Base-by-base conservation (phyloP, 2,329 filamentous ascomycete genomes). In the Microthyrium microscopicum region DNA sequence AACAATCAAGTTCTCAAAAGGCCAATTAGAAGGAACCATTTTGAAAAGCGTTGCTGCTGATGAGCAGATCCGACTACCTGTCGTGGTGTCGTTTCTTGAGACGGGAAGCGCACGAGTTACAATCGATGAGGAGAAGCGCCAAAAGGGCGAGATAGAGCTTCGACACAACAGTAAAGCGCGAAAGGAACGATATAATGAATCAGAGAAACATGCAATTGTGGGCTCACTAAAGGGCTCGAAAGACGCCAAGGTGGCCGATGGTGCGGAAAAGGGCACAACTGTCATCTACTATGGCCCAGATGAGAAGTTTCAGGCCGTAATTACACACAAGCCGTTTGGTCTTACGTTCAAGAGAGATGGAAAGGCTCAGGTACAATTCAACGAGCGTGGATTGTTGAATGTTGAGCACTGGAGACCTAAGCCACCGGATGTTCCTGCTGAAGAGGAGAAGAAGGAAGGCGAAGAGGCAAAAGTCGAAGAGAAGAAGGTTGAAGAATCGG, bases 111-210 rank as follows among this genome's bases (percentile, higher is more conserved):
- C 83, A 17, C 77, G 89, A 39, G 74, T 98, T 31, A 80, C 77
- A 1, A 64, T 98, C 39, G 89, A 98, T 53, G 89, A 98, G 55
- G 81, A 94, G 59, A 83, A 73, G 58, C 71, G 89, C 38, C 71
- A 79, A 54, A 87, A 87, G 49, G 82, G 84, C 36, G 77, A 93
- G 4, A 91, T 98, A 40, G 75, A 83, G 43, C 62, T 98, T 37
- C 70, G 89, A 39, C 79, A 94, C 53, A 70, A 75, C 45, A 94
- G 89, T 56, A 73, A 72, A 44, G 77, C 71, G 5, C 71, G 83
- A 45, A 95, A 95, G 56, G 82, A 95, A 52, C 71, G 89, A 41
- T 98, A 95, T 55, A 91, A 94, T 46, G 89, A 94, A 56, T 79
- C 77, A 11, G 79, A 78, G 42, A 72, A 81, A 41, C 92, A 82